These are phyloP conservation scores for Aspergillus flavus DNA, from an alignment of 2,329 filamentous ascomycete species.

Conservation along the genomic window DNA sequence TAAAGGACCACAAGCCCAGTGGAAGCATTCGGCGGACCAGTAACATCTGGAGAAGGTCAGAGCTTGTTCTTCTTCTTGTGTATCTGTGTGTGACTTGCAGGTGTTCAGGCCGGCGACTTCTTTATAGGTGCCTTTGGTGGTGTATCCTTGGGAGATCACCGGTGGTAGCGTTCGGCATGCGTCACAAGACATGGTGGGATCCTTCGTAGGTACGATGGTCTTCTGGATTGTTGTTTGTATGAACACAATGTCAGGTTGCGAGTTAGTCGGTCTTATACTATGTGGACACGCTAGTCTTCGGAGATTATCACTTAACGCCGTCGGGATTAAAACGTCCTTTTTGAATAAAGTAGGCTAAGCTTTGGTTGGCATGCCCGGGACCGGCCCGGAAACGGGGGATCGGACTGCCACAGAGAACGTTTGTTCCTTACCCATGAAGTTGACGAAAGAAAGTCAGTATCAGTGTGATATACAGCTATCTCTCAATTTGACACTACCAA, in stretches of 20 bases:
- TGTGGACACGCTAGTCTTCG: background rate
- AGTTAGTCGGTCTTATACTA: background rate
- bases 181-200: constrained; percentile 29
- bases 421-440: background rate
- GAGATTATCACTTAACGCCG: background rate
- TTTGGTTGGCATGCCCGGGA: background rate
- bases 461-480: background rate
- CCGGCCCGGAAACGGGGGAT: constrained; percentile 7
- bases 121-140: constrained; percentile 59
- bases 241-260: background rate
- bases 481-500: background rate
- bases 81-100: constrained; percentile 34
- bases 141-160: constrained; percentile 59
- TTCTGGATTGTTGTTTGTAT: background rate
- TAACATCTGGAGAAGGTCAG: constrained; percentile 21
- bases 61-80: background rate
- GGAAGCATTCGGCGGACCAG: constrained; percentile 55
- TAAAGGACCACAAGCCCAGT: constrained; percentile 64
- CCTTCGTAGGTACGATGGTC: too few species aligned
- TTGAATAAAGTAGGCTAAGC: background rate
- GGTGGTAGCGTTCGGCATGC: constrained; percentile 48
- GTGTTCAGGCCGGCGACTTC: constrained; percentile 60
- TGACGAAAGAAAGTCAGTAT: background rate
- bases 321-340: background rate
- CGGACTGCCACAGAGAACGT: background rate